Conservation (phyloP, 805 yeast species). For the Candida stauntonica region DNA sequence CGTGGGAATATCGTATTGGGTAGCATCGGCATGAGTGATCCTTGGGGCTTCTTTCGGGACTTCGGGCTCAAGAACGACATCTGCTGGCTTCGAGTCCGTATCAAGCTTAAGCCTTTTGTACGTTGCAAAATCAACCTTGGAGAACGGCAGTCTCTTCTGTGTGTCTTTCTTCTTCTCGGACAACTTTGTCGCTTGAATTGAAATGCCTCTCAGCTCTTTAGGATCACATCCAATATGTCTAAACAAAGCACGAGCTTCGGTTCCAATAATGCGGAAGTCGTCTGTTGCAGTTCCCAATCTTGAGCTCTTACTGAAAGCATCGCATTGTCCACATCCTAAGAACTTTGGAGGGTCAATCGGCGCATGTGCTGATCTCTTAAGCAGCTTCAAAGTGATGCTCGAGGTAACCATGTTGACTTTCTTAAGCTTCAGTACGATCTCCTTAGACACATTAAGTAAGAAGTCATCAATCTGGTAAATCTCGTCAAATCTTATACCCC, state of each 20-base stretch:
- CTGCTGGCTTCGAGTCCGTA: background rate
- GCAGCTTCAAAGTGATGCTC: constrained; percentile 59
- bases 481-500: constrained; percentile 76
- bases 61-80: background rate
- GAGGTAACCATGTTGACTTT: constrained; percentile 47
- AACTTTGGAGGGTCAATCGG: constrained; percentile 74
- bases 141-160: constrained; percentile 34
- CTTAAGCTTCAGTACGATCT: constrained; percentile 50
- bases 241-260: constrained; percentile 54
- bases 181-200: constrained; percentile 62
- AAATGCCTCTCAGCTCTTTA: constrained; percentile 70
- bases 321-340: constrained; percentile 83
- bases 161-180: constrained; percentile 29
- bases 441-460: constrained; percentile 51
- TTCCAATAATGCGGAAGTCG: constrained; percentile 54
- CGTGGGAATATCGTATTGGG: constrained; percentile 27
- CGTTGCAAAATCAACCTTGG: constrained; percentile 17
- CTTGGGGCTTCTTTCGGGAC: no score
- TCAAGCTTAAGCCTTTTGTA: constrained; percentile 9
- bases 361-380: constrained; percentile 59
- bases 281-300: constrained; percentile 58
- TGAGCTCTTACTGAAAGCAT: constrained; percentile 52
- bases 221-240: constrained; percentile 57
- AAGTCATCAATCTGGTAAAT: constrained; percentile 62
- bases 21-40: background rate